Percentiles rank a stretch among this genome's conserved stretches.
phyloP scores from a whole-genome alignment of 208 protist species.

The Wallacemonas sp. region DNA sequence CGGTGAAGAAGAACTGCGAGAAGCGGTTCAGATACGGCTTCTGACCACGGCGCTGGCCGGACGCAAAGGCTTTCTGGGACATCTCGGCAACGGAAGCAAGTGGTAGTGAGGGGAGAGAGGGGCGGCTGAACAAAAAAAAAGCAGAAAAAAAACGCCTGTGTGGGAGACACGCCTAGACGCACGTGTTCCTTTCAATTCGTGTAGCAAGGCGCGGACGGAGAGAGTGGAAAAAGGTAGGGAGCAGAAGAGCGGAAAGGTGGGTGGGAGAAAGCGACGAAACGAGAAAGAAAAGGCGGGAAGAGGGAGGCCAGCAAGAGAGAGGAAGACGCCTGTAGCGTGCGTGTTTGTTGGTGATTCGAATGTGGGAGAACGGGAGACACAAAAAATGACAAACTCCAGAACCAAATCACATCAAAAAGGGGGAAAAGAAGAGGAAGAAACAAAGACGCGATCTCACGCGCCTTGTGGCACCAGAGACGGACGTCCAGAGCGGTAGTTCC shows the following conservation, averaged over 20 bases:
- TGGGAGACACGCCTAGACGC: too few species aligned
- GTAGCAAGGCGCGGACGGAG: neutral
- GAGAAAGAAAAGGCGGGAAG: too few species aligned
- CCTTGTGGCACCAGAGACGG: neutral
- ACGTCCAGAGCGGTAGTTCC: neutral
- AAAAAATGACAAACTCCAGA: conserved; percentile 8
- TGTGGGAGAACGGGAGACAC: neutral
- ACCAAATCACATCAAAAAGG: conserved; percentile 12
- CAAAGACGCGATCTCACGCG: neutral
- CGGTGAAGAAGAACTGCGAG: conserved; percentile 79
- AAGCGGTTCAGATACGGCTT: conserved; percentile 57
- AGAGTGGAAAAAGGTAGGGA: conserved; percentile 4
- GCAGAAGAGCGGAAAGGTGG: neutral
- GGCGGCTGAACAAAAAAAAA: too few species aligned
- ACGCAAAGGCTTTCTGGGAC: conserved; percentile 27
- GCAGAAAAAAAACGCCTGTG: too few species aligned
- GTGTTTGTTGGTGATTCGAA: too few species aligned
- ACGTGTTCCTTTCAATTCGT: too few species aligned
- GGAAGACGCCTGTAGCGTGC: too few species aligned
- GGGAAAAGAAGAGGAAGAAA: neutral
- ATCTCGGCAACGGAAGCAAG: too few species aligned
- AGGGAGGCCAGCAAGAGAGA: too few species aligned
- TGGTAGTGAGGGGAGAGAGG: too few species aligned
- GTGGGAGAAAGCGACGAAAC: too few species aligned
- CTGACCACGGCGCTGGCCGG: conserved; percentile 34